Conservation (phyloP, 2,329 filamentous ascomycete genomes). For the Dothistroma septosporum region DNA sequence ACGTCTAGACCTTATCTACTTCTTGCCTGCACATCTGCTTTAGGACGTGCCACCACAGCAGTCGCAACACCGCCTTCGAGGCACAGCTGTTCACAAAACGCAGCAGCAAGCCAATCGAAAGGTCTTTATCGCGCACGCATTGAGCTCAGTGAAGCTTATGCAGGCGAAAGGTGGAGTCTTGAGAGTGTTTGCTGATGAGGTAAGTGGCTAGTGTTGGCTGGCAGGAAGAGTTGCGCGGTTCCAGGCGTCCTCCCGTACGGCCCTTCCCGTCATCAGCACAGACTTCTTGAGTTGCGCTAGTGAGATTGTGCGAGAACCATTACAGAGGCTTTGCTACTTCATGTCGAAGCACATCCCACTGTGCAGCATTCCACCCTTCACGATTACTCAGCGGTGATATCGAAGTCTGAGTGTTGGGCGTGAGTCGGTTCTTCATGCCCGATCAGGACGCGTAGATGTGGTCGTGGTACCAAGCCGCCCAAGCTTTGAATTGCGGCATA, state of each 20-base stretch:
- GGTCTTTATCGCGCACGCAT: neutral
- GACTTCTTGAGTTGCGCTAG: neutral
- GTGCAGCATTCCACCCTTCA: neutral
- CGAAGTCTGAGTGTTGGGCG: neutral
- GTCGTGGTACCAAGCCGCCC: too few relatives aligned
- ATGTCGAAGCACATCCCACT: neutral
- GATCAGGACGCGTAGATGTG: neutral
- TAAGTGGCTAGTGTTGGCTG: neutral
- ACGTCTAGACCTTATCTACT: neutral
- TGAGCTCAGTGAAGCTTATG: neutral
- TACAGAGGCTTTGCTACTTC: neutral
- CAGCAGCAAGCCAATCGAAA: neutral
- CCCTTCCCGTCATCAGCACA: neutral
- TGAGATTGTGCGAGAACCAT: neutral
- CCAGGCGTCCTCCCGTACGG: neutral
- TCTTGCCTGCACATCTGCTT: neutral
- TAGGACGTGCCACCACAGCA: neutral
- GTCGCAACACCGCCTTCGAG: neutral
- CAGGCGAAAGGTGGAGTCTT: neutral
- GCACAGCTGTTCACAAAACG: neutral
- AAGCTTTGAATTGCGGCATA: neutral
- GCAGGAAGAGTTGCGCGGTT: neutral
- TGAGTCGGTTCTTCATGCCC: neutral
- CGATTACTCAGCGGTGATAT: neutral
- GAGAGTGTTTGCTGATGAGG: neutral